phyloP scores from a whole-genome alignment of 2,329 filamentous ascomycete genomes.

The Colletotrichum kahawae region DNA sequence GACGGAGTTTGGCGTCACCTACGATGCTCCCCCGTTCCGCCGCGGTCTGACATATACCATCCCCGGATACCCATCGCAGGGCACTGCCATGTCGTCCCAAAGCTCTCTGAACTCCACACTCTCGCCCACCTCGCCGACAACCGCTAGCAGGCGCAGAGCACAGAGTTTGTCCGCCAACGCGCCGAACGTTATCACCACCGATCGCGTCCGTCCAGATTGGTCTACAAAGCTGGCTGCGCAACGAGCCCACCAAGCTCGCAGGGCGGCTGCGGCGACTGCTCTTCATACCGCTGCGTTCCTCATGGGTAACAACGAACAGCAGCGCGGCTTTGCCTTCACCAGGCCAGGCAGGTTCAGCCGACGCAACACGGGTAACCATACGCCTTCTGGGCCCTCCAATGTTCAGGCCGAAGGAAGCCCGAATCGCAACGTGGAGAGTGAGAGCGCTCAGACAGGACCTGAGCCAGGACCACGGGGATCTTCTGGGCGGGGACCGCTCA shows the following conservation, averaged over 20 bases:
- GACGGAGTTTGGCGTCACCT: constrained; percentile 95
- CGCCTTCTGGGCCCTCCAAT: constrained; percentile 25
- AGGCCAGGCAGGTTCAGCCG: constrained; percentile 61
- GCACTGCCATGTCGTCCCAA: constrained; percentile 83
- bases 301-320: constrained; percentile 68
- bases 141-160: constrained; percentile 47
- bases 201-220: constrained; percentile 94
- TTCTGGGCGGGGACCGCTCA: constrained; percentile 29
- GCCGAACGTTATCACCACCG: constrained; percentile 88
- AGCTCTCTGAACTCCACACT: constrained; percentile 74
- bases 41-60: constrained; percentile 77
- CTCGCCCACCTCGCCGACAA: constrained; percentile 43
- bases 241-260: constrained; percentile 80
- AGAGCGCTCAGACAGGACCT: constrained; percentile 30
- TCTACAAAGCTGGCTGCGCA: constrained; percentile 85
- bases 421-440: constrained; percentile 27
- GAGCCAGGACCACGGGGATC: constrained; percentile 38
- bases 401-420: constrained; percentile 36
- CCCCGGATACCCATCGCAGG: constrained; percentile 55
- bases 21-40: constrained; percentile 86
- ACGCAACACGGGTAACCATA: constrained; percentile 51
- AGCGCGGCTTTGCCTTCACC: constrained; percentile 50
- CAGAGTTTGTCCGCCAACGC: constrained; percentile 80
- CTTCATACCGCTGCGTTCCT: constrained; percentile 94
- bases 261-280: constrained; percentile 91